Evolutionary conservation across 306 rosid species (phyloP).

Genomic region (Fragaria nilgerrensis): DNA sequence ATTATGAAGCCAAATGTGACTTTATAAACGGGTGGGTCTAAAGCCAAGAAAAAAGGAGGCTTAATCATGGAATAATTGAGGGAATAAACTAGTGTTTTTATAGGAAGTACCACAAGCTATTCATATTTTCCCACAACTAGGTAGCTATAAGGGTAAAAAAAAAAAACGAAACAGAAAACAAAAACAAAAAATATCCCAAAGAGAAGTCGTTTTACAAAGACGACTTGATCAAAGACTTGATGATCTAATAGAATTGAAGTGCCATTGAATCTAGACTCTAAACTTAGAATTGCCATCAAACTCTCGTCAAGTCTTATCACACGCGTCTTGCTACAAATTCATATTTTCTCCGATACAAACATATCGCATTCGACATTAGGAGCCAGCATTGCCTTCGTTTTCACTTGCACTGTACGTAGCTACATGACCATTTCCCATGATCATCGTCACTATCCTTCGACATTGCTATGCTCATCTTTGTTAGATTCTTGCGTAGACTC

Average conservation of each 20-base stretch:
- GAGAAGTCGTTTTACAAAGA: constrained; percentile 49
- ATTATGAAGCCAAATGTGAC: constrained; percentile 18
- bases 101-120: constrained; percentile 22
- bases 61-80: constrained; percentile 30
- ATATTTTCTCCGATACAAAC: constrained; percentile 8
- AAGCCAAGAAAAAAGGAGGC: constrained; percentile 16
- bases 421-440: constrained; percentile 16
- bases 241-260: constrained; percentile 25
- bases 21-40: constrained; percentile 13
- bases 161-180: constrained; percentile 11
- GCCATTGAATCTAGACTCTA: constrained; percentile 62
- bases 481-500: background rate
- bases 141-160: background rate
- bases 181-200: constrained; percentile 10
- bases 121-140: constrained; percentile 8
- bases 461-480: constrained; percentile 16
- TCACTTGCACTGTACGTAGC: background rate
- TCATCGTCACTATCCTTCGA: constrained; percentile 31
- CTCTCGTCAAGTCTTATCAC: constrained; percentile 27
- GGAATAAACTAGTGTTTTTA: constrained; percentile 23
- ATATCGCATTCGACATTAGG: constrained; percentile 33
- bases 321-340: constrained; percentile 21
- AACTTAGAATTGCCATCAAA: constrained; percentile 2
- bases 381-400: constrained; percentile 25
- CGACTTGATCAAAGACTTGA: constrained; percentile 34